Conservation (phyloP, 805 yeast species). For the Jamesozyma gamospora region DNA sequence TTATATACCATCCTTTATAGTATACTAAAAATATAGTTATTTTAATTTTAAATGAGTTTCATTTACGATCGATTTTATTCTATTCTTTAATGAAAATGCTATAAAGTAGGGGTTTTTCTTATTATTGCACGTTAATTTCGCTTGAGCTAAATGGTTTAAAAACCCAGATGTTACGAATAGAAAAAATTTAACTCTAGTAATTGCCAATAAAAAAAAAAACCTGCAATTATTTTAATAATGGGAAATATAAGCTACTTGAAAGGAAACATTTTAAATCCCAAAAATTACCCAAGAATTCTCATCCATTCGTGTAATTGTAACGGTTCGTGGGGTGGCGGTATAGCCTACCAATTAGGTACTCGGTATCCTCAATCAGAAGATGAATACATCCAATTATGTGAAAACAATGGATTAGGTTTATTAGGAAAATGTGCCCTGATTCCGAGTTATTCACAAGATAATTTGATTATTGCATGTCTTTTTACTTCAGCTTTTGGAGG, state of each 20-base stretch:
- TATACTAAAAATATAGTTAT: too few relatives aligned
- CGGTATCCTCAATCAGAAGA: constrained; percentile 49
- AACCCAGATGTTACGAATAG: too few relatives aligned
- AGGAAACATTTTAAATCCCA: constrained; percentile 13
- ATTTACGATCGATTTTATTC: too few relatives aligned
- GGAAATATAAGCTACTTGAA: constrained; percentile 10
- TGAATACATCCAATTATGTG: constrained; percentile 31
- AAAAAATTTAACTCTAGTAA: too few relatives aligned
- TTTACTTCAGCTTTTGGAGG: constrained; percentile 59
- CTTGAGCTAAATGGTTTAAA: too few relatives aligned
- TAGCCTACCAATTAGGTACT: constrained; percentile 49
- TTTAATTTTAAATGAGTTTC: too few relatives aligned
- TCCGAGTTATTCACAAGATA: constrained; percentile 14
- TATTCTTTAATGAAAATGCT: too few relatives aligned
- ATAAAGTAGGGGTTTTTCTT: too few relatives aligned
- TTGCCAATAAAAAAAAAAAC: not conserved
- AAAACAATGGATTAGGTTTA: constrained; percentile 13
- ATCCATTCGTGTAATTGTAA: constrained; percentile 75
- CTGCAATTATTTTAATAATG: constrained; percentile 6
- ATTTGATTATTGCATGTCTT: constrained; percentile 46
- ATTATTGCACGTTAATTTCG: too few relatives aligned
- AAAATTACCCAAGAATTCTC: constrained; percentile 34
- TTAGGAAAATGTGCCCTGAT: constrained; percentile 38
- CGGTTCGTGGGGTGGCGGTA: constrained; percentile 82
- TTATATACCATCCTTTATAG: too few relatives aligned